Percentiles rank a stretch among this genome's conserved stretches.
Evolutionary conservation across 345 rosid species (phyloP).

Genomic region (Brassica cretica): DNA sequence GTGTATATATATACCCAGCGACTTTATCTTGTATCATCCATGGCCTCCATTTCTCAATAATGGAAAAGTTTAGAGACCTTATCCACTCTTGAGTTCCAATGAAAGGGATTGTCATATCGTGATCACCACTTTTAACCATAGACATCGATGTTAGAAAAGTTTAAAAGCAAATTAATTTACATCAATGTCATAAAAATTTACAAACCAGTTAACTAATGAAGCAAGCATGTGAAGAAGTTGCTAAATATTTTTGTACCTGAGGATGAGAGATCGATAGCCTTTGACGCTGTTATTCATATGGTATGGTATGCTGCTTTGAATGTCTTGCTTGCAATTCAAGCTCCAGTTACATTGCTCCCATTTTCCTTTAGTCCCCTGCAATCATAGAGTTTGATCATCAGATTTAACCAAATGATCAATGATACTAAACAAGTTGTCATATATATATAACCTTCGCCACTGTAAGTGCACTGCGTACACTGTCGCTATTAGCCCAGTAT

Average conservation of each 20-base stretch:
- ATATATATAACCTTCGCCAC: conserved; percentile 17
- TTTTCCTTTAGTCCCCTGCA: conserved; percentile 21
- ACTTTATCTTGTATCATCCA: conserved; percentile 58
- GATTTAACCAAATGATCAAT: background rate
- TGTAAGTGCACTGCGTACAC: conserved; percentile 26
- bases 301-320: conserved; percentile 27
- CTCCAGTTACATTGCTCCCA: conserved; percentile 15
- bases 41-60: conserved; percentile 60
- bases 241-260: conserved; percentile 13
- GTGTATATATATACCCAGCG: conserved; percentile 27
- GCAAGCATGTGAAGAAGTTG: background rate
- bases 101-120: conserved; percentile 55
- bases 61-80: conserved; percentile 52
- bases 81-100: conserved; percentile 66
- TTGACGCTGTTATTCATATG: conserved; percentile 26
- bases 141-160: background rate
- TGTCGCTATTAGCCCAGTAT: conserved; percentile 26
- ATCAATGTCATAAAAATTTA: background rate
- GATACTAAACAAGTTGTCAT: background rate
- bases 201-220: conserved; percentile 5
- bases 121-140: conserved; percentile 58
- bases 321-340: background rate
- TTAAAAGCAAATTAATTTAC: background rate
- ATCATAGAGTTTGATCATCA: conserved; percentile 7
- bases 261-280: conserved; percentile 34